Evolutionary conservation across 768 basidiomycete genomes (phyloP).

Genomic region (Trametes elegans): DNA sequence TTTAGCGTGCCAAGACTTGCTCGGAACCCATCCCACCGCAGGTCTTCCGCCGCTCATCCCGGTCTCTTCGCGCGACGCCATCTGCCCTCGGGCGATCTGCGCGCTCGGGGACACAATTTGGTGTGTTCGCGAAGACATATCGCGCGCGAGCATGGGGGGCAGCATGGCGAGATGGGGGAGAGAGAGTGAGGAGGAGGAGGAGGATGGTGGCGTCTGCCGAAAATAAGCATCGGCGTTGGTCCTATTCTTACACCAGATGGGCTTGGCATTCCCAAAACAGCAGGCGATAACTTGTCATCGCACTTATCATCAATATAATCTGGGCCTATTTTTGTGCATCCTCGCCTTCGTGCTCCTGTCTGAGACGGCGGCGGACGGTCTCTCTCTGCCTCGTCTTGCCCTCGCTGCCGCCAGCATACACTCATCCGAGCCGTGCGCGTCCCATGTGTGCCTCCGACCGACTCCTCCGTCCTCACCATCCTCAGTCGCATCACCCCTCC

Average conservation of each 20-base stretch:
- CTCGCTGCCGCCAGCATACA: not conserved
- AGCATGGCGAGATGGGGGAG: not conserved
- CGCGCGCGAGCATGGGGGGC: not conserved
- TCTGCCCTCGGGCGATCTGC: too few relatives aligned
- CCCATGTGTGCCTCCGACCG: not conserved
- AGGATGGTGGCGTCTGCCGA: slow-evolving; percentile 17
- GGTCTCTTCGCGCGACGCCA: not conserved
- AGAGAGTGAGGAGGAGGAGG: slow-evolving; percentile 5
- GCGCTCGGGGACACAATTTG: too few relatives aligned
- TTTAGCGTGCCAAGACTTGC: slow-evolving; percentile 42
- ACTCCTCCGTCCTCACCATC: not conserved
- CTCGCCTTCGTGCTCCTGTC: slow-evolving; percentile 3
- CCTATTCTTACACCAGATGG: slow-evolving; percentile 16
- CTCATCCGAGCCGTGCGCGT: not conserved
- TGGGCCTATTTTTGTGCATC: slow-evolving; percentile 12
- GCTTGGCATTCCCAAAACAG: slow-evolving; percentile 23
- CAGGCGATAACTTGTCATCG: slow-evolving; percentile 7
- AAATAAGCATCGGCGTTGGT: slow-evolving; percentile 21
- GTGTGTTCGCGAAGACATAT: too few relatives aligned
- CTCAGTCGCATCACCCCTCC: not conserved
- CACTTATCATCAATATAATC: slow-evolving; percentile 18
- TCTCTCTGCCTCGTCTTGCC: not conserved
- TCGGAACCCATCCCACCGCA: slow-evolving; percentile 21
- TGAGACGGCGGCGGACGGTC: not conserved
- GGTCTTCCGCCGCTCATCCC: slow-evolving; percentile 8